phyloP scores from a whole-genome alignment of 2,329 filamentous ascomycete genomes.

The Zymoseptoria crescenta region DNA sequence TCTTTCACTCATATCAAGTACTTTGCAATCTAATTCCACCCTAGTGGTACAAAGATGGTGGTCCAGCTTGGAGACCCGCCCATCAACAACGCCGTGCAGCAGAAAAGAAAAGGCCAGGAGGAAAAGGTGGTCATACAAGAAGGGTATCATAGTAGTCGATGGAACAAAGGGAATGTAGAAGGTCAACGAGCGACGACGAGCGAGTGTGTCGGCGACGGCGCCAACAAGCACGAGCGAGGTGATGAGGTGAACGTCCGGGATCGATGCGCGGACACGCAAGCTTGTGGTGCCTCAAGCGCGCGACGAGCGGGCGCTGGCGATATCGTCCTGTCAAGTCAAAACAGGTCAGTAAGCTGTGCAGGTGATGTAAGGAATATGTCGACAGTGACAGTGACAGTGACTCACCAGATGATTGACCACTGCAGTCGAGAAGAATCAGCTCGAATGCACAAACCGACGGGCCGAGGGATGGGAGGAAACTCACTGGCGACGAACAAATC shows the following conservation, averaged over 20 bases:
- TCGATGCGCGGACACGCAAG: background rate
- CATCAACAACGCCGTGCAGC: slow-evolving; percentile 11
- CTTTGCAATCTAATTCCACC: slow-evolving; percentile 1
- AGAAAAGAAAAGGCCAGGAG: background rate
- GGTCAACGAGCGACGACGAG: background rate
- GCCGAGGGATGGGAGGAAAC: too few species aligned
- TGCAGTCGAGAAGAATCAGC: background rate
- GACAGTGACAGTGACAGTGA: slow-evolving; percentile 8
- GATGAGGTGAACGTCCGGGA: background rate
- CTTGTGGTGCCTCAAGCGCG: slow-evolving; percentile 11
- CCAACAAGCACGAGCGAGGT: background rate
- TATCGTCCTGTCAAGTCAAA: slow-evolving; percentile 18
- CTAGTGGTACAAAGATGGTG: slow-evolving; percentile 6
- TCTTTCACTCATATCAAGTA: slow-evolving; percentile 1
- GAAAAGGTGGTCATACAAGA: slow-evolving; percentile 12
- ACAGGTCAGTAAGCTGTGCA: background rate
- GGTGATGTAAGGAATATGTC: background rate
- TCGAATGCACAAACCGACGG: background rate
- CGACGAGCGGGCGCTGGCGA: slow-evolving; percentile 20
- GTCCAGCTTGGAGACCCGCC: background rate
- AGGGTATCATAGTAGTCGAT: slow-evolving; percentile 12
- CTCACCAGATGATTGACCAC: slow-evolving; percentile 81
- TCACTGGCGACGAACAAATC: slow-evolving; percentile 74
- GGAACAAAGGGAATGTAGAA: background rate
- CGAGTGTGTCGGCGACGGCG: background rate